Base-by-base conservation (phyloP, 805 yeast species). In the Pichia kluyveri region DNA sequence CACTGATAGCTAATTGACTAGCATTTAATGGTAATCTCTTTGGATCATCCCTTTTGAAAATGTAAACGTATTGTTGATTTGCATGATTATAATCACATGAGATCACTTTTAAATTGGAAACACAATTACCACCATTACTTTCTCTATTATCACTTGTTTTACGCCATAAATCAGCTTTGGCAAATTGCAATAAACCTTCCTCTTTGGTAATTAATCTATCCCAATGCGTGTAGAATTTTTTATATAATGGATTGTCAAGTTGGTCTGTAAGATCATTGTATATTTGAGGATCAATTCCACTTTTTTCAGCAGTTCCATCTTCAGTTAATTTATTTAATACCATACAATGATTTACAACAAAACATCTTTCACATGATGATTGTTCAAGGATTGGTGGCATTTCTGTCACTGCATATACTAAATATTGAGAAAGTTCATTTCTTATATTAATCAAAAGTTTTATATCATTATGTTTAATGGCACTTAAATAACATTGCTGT, bases 181-280 rank as follows among this genome's bases (percentile, higher is more conserved):
- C 60, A 36, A 72, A 69, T 14, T 69, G 69, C 42, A 76, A 58
- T 6, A 81, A 70, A 1, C 79, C 72, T 55, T 83, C 95, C 62
- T 91, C 98, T 54, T 80, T 78, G 0, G 84, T 77, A 7, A 93
- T 67, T 6, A 88, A 63, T 15, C 66, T 67, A 57, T 86, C 86
- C 95, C 96, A 91, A 47, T 82, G 76, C 38, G 70, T 67, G 60
- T 80, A 82, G 58, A 85, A 93, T 2, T 67, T 67, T 5, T 65
- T 60, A 49, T 86, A 81, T 9, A 51, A 46, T 0, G 56, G 58
- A 1, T 64, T 64, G 10, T 57, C 61, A 40, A 86, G 60, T 58
- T 82, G 87, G 0, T 56, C 62, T 0, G 87, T 81, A 7, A 78
- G 49, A 1, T 56, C 60, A 0, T 73, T 71, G 57, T 75, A 84